Conservation (phyloP, 1,139 yeast genomes). For the Yamadazyma pseudoaaseri region DNA sequence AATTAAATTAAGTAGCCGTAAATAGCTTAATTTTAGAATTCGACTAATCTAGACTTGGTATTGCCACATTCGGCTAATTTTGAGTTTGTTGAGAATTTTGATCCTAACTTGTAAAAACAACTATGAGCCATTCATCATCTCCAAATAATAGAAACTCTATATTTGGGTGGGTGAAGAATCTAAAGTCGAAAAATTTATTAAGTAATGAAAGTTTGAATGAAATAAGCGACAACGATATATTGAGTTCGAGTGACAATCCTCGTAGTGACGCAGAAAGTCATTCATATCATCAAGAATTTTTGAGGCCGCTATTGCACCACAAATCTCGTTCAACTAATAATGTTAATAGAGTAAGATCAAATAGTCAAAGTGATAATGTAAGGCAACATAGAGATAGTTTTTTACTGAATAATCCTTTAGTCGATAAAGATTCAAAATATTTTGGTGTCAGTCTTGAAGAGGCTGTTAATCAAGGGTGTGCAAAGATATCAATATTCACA, state of each 20-base stretch:
- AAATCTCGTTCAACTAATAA: conserved; percentile 52
- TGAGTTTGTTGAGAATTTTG: not conserved
- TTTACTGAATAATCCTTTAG: conserved; percentile 43
- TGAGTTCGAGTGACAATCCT: conserved; percentile 20
- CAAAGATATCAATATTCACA: conserved; percentile 64
- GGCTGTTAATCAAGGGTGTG: conserved; percentile 73
- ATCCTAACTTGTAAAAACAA: not conserved
- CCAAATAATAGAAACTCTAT: conserved; percentile 43
- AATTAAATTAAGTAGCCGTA: conserved; percentile 39
- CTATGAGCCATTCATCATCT: conserved; percentile 27
- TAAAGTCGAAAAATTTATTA: conserved; percentile 38
- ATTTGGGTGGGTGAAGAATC: conserved; percentile 50
- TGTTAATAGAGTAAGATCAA: conserved; percentile 41
- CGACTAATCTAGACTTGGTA: not conserved
- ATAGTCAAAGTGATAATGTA: conserved; percentile 26
- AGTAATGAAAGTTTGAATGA: conserved; percentile 45
- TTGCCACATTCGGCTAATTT: conserved; percentile 1
- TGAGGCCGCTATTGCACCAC: conserved; percentile 49
- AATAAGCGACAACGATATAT: conserved; percentile 25
- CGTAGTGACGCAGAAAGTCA: conserved; percentile 25
- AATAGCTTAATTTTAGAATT: conserved; percentile 1
- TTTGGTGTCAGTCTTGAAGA: conserved; percentile 82
- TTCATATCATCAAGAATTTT: conserved; percentile 26
- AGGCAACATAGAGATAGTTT: conserved; percentile 60
- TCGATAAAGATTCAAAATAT: conserved; percentile 54